Percentiles rank a stretch among this genome's conserved stretches.
These are phyloP conservation scores for Fusarium abutilonis DNA, from an alignment of 2,329 filamentous ascomycete species.

Conservation along the genomic window DNA sequence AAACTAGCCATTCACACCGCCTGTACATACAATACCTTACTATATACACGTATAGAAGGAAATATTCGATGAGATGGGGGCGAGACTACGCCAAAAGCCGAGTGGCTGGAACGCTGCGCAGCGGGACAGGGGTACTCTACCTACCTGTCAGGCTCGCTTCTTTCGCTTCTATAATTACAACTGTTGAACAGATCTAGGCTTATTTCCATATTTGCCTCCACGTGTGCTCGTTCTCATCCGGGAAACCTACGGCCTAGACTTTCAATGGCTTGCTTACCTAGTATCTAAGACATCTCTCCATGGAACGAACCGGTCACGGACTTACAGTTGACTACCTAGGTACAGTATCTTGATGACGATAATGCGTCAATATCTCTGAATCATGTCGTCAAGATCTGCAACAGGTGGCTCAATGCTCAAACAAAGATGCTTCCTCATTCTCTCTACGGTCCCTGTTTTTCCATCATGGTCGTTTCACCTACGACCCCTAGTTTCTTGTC, in stretches of 20 bases:
- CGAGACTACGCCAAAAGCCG: slow-evolving; percentile 10
- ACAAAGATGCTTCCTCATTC: slow-evolving; percentile 21
- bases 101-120: slow-evolving; percentile 2
- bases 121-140: not conserved
- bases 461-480: slow-evolving; percentile 23
- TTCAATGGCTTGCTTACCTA: not conserved
- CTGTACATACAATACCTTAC: not conserved
- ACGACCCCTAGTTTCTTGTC: slow-evolving; percentile 9
- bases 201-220: not conserved
- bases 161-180: slow-evolving; percentile 2
- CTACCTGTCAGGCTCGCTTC: not conserved
- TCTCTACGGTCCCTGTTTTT: slow-evolving; percentile 9
- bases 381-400: slow-evolving; percentile 19
- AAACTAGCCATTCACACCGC: not conserved
- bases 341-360: not conserved
- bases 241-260: slow-evolving; percentile 5
- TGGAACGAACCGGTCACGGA: not conserved
- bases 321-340: not conserved
- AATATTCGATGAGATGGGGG: not conserved
- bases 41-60: not conserved
- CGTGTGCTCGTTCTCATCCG: not conserved
- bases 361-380: slow-evolving; percentile 3
- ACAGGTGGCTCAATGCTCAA: slow-evolving; percentile 31
- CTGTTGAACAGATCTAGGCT: not conserved
- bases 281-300: not conserved